Base-by-base conservation (phyloP, 2,329 filamentous ascomycete genomes). In the Amphichorda felina region DNA sequence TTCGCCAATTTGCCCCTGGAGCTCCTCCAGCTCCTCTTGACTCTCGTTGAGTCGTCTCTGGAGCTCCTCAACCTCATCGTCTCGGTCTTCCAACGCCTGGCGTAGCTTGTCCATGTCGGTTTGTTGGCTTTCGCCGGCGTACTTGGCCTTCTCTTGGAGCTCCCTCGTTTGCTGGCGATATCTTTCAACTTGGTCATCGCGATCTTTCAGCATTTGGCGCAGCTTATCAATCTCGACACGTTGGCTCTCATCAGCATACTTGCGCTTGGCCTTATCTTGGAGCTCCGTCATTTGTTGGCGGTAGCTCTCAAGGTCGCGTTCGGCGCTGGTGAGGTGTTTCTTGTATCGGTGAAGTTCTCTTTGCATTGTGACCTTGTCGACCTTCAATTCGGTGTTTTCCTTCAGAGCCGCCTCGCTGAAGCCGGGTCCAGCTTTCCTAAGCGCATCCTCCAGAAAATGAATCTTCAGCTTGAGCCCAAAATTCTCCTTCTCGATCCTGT, bases 401-500 rank as follows among this genome's bases (percentile, higher is more conserved):
- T 84, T 86, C 19, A 98, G 64, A 4, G 89, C 86, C 21, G 78
- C 77, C 55, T 94, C 82, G 49, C 88, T 93, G 63, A 88, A 91
- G 37, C 88, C 86, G 7, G 85, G 87, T 1, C 89, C 89, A 37
- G 82, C 76, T 55, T 93, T 94, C 36, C 80, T 75, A 34, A 98
- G 62, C 11, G 85, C 84, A 47, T 96, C 86, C 55, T 98, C 87
- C 38, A 98, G 70, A 55, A 94, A 98, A 57, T 96, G 87, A 36
- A 96, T 94, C 58, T 94, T 95, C 47, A 96, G 72, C 59, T 96
- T 96, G 36, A 98, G 68, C 17, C 86, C 86, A 53, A 96, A 98
- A 53, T 98, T 98, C 53, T 96, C 91, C 64, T 98, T 98, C 53
- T 95, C 87, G 48, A 98, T 89, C 51, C 84, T 84, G 61, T 95